Evolutionary conservation across 805 yeast species (phyloP).

Genomic region (Myxozyma vanderwaltii): DNA sequence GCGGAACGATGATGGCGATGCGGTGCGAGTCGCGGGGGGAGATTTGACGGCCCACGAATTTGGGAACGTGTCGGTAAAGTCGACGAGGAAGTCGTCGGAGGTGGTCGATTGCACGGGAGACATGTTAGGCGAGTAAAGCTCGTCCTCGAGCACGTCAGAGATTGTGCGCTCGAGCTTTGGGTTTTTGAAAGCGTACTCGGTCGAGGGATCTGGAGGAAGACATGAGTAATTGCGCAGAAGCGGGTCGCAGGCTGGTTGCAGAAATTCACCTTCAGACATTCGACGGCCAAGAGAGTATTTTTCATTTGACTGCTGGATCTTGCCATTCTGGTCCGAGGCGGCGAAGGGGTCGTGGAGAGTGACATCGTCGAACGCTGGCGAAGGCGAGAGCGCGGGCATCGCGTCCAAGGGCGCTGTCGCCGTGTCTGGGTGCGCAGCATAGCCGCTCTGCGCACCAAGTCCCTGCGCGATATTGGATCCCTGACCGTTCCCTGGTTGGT

Average conservation of each 20-base stretch:
- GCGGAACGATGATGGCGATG: slow-evolving; percentile 23
- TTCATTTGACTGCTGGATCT: background rate
- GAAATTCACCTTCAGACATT: slow-evolving; percentile 29
- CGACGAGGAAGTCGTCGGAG: slow-evolving; percentile 27
- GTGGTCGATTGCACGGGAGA: slow-evolving; percentile 31
- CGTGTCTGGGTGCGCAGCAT: background rate
- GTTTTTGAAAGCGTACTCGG: slow-evolving; percentile 37
- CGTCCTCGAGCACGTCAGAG: slow-evolving; percentile 64
- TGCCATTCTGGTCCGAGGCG: background rate
- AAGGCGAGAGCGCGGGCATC: slow-evolving; percentile 18
- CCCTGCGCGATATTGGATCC: no score
- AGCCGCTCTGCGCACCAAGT: background rate
- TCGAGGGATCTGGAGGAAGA: slow-evolving; percentile 17
- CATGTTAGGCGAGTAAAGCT: slow-evolving; percentile 46
- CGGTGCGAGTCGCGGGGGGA: slow-evolving; percentile 30
- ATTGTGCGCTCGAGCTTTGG: slow-evolving; percentile 56
- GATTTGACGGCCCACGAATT: slow-evolving; percentile 21
- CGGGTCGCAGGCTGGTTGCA: slow-evolving; percentile 1
- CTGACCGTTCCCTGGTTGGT: no score
- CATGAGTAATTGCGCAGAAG: slow-evolving; percentile 16
- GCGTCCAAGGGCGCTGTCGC: background rate
- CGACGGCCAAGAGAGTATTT: slow-evolving; percentile 26
- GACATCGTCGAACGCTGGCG: slow-evolving; percentile 13
- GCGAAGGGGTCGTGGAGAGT: slow-evolving; percentile 16
- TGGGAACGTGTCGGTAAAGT: slow-evolving; percentile 18